Evolutionary conservation across 2,329 filamentous ascomycete genomes (phyloP), one percentile per base, ranked within the genome.

Genomic region (Fusarium sp.): DNA sequence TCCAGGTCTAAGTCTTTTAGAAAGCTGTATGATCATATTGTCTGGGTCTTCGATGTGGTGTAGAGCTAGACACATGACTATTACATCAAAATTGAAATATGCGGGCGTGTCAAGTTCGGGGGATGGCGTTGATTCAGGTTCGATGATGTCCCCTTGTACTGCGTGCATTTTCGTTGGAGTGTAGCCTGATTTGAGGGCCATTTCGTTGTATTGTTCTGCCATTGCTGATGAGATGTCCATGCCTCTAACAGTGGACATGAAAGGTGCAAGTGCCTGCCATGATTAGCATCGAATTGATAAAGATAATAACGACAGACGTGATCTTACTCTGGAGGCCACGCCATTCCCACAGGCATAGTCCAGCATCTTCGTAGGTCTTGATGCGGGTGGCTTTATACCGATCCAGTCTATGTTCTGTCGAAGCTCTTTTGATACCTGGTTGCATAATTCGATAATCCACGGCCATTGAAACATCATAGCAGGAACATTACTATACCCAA

Each of bases 181-280:
- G 29, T 76, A 70, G 2, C 74, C 74, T 18, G 70, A 63, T 18
- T 76, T 71, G 4, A 58, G n/a, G 0, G 76, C 78, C 52, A 70
- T 69, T 7, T 63, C 16, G 48, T 81, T 80, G 70, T 79, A 82
- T 56, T 76, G 71, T 3, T 72, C 62, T 8, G 74, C 74, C 74
- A 81, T 80, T 20, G 69, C 68, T 0, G 74, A 66, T 1, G 80
- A 79, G 25, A 82, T 74, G 52, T 82, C 80, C 27, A 81, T 75
- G 10, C 80, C 80, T 41, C 76, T 74, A 12, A 79, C 72, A 4
- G 52, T 66, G 4, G 75, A 71, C 22, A 80, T 69, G n/a, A 74
- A 77, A 0, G 77, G 69, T 8, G 72, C 67, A 10, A 82, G 66
- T 1, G 80, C 78, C 80, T 81, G 30, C 13, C 3, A 18, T 5